phyloP scores from a whole-genome alignment of 140 eudicot species.

The Senecio squalidus region DNA sequence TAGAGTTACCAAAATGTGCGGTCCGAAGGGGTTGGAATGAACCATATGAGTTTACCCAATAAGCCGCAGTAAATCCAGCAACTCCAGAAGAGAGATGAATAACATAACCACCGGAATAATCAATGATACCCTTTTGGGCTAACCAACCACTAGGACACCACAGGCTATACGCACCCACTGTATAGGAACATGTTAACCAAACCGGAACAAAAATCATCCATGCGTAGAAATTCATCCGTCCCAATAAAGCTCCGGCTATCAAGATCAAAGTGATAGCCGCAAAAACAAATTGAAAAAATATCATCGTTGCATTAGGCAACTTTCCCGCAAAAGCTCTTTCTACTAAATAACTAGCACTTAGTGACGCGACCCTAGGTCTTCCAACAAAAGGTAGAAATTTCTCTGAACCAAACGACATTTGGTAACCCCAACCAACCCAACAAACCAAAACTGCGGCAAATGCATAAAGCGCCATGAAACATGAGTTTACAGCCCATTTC shows the following conservation, averaged over 20 bases:
- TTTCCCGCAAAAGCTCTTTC: slow-evolving; percentile 42
- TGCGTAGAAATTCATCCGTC: slow-evolving; percentile 76
- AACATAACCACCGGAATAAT: slow-evolving; percentile 81
- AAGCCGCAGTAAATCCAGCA: slow-evolving; percentile 85
- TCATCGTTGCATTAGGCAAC: slow-evolving; percentile 70
- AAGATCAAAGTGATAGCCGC: slow-evolving; percentile 82
- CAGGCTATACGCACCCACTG: slow-evolving; percentile 64
- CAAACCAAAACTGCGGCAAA: slow-evolving; percentile 75
- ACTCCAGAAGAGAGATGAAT: slow-evolving; percentile 88
- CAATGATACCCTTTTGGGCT: slow-evolving; percentile 55
- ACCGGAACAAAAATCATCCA: slow-evolving; percentile 92
- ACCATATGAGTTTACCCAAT: slow-evolving; percentile 53
- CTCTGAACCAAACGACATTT: slow-evolving; percentile 61
- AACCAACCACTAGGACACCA: slow-evolving; percentile 77
- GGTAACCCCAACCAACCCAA: slow-evolving; percentile 87
- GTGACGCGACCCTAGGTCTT: slow-evolving; percentile 32
- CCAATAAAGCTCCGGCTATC: slow-evolving; percentile 80
- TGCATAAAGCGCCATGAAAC: slow-evolving; percentile 89
- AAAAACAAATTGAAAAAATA: slow-evolving; percentile 78
- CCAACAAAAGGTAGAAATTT: slow-evolving; percentile 46
- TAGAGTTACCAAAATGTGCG: no score
- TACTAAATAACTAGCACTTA: slow-evolving; percentile 43
- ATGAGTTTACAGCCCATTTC: slow-evolving; percentile 92
- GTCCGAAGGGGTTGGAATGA: no score
- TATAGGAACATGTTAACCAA: slow-evolving; percentile 75